Percentiles rank a stretch among this genome's conserved stretches.
Conservation (phyloP, 140 eudicot species). For the Oenanthe javanica region DNA sequence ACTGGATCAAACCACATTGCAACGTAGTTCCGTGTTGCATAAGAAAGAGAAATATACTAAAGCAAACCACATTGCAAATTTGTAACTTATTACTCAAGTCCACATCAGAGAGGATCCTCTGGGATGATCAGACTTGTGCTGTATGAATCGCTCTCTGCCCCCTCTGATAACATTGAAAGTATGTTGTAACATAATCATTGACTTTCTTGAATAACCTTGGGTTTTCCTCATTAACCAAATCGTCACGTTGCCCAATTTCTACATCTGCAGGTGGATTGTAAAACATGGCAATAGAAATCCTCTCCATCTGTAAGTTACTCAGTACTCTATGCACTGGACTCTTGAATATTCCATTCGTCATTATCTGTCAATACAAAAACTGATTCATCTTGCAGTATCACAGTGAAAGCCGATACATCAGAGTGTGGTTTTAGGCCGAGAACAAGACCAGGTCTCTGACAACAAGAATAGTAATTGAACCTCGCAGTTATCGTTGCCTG, state of each 20-base stretch:
- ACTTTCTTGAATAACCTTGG: constrained; percentile 26
- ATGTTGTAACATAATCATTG: constrained; percentile 21
- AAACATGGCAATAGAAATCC: constrained; percentile 11
- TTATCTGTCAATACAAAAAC: constrained; percentile 11
- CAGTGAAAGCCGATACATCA: constrained; percentile 30
- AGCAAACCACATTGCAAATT: neutral
- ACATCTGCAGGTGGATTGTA: neutral
- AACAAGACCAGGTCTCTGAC: constrained; percentile 29
- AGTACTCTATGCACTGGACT: constrained; percentile 9
- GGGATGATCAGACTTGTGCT: constrained; percentile 6
- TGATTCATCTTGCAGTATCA: constrained; percentile 26
- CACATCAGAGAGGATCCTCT: neutral
- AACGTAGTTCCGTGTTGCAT: neutral
- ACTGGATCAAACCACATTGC: neutral
- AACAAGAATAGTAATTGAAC: constrained; percentile 33
- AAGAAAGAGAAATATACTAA: neutral
- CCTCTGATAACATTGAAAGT: constrained; percentile 19
- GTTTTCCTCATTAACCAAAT: neutral
- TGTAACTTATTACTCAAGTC: too few species aligned
- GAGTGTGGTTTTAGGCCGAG: constrained; percentile 34
- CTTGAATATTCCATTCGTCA: constrained; percentile 10
- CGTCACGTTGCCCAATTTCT: constrained; percentile 1
- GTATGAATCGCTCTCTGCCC: constrained; percentile 34
- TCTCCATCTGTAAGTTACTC: neutral
- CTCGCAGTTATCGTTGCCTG: constrained; percentile 9